These are phyloP conservation scores for Chlorella sorokiniana DNA, from an alignment of 139 green algal genomes.

Conservation along the genomic window DNA sequence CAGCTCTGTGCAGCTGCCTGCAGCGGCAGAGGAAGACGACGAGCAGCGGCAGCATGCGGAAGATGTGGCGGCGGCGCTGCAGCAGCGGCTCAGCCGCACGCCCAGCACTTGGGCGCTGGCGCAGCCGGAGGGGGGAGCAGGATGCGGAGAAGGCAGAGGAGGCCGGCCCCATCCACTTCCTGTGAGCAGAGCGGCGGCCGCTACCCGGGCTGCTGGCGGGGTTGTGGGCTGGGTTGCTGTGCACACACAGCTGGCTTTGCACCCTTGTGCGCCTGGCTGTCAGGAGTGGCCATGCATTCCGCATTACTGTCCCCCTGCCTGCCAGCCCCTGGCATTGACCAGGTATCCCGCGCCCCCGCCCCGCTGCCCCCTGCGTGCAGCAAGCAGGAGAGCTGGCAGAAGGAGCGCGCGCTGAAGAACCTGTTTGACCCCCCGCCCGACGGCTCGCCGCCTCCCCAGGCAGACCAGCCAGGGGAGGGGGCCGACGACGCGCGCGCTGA, in stretches of 20 bases:
- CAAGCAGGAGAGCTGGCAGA: constrained; percentile 38
- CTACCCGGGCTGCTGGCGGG: neutral
- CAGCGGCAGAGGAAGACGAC: neutral
- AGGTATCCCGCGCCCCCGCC: neutral
- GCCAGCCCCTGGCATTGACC: too few relatives aligned
- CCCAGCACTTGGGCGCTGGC: constrained; percentile 12
- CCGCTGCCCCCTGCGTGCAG: neutral
- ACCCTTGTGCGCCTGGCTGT: too few relatives aligned
- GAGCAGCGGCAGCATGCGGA: neutral
- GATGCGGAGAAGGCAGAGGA: constrained; percentile 18
- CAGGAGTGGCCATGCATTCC: too few relatives aligned
- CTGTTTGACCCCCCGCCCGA: constrained; percentile 3
- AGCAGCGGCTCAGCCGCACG: constrained; percentile 1
- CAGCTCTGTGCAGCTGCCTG: neutral
- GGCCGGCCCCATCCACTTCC: constrained; percentile 39
- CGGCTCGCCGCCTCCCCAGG: neutral
- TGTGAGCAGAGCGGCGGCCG: neutral
- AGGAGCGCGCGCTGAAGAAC: constrained; percentile 29
- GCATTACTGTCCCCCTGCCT: too few relatives aligned
- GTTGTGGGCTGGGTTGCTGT: neutral
- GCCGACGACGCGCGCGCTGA: neutral
- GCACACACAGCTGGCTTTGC: too few relatives aligned
- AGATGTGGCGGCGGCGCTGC: neutral
- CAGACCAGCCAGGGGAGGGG: neutral
- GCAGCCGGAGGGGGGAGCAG: neutral